Base-by-base conservation (phyloP, 2,329 filamentous ascomycete species). In the Hypoxylon sp. region DNA sequence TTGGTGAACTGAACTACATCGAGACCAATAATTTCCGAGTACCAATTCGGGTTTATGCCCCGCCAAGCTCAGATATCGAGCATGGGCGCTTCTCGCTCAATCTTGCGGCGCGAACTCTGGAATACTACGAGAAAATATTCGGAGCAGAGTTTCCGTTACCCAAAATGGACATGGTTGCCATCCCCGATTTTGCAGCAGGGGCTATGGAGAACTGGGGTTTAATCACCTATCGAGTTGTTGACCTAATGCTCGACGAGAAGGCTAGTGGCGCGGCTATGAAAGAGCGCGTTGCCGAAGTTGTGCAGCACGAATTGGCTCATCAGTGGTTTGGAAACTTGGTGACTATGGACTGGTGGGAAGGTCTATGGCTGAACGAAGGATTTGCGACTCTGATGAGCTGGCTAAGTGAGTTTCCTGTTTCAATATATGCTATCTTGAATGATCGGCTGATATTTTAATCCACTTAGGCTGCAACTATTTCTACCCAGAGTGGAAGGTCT, bases 121-220 rank as follows among this genome's bases (percentile, higher is more conserved):
- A 90, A 29, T 98, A 98, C 80, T 98, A 98, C 83, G 95, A 98
- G 81, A 94, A 97, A 82, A 92, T 94, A 2, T 98, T 98, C 74
- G 92, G 92, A 73, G 94, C 90, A 79, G 85, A 92, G 33, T 98
- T 96, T 78, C 94, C 94, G 5, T 84, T 97, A 46, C 94, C 94
- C 57, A 97, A 97, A 87, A 96, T 97, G 92, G 94, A 97, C 81
- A 96, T 97, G 91, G 91, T 97, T 74, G 94, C 95, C 48, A 94
- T 98, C 77, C 95, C 95, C 14, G 95, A 98, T 79, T 98, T 98
- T 79, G 94, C 94, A 55, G 94, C 94, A 53, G 95, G 95, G 70
- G 95, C 94, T 66, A 98, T 98, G 94, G 94, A 98, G 86, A 98
- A 98, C 81, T 98, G 95, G 95, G 95, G 95, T 78, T 85, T 98